Conservation (phyloP, 1,284 basidiomycete species). For the Naganishia sp. region DNA sequence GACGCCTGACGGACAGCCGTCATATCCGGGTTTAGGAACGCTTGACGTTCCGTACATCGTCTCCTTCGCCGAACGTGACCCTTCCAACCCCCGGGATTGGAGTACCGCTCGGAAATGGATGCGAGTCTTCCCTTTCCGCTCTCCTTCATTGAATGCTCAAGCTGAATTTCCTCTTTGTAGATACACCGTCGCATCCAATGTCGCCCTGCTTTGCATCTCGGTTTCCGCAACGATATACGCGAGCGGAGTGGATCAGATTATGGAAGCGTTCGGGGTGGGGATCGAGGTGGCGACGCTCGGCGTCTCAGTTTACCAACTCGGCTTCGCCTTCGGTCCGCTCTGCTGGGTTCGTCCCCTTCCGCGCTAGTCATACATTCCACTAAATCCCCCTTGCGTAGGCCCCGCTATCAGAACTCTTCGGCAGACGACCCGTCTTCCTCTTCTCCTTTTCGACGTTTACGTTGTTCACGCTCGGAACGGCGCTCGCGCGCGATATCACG, state of each 20-base stretch:
- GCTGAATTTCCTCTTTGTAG: neutral
- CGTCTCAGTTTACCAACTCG: conserved; percentile 65
- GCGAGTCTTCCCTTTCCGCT: conserved; percentile 32
- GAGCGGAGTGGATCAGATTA: conserved; percentile 11
- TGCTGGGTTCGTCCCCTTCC: conserved; percentile 53
- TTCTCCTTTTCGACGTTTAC: conserved; percentile 52
- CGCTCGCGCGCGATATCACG: conserved; percentile 60
- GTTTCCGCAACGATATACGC: conserved; percentile 19
- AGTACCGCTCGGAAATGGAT: conserved; percentile 55
- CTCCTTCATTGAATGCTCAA: neutral
- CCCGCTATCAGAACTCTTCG: conserved; percentile 51
- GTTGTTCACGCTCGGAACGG: conserved; percentile 58
- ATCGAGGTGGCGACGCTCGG: conserved; percentile 62
- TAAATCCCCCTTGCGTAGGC: conserved; percentile 50
- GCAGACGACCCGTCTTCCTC: conserved; percentile 51
- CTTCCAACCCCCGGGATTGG: conserved; percentile 68
- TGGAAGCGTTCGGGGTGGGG: neutral
- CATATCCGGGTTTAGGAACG: conserved; percentile 52
- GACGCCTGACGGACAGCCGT: neutral
- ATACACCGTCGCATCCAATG: conserved; percentile 11
- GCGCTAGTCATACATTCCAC: conserved; percentile 48
- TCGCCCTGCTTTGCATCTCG: conserved; percentile 17
- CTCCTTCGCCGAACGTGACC: conserved; percentile 57
- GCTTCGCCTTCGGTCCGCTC: conserved; percentile 42
- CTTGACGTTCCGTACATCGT: conserved; percentile 54